These are phyloP conservation scores for Pseudocercospora macadamiae DNA, from an alignment of 2,329 filamentous ascomycete species.

Conservation along the genomic window DNA sequence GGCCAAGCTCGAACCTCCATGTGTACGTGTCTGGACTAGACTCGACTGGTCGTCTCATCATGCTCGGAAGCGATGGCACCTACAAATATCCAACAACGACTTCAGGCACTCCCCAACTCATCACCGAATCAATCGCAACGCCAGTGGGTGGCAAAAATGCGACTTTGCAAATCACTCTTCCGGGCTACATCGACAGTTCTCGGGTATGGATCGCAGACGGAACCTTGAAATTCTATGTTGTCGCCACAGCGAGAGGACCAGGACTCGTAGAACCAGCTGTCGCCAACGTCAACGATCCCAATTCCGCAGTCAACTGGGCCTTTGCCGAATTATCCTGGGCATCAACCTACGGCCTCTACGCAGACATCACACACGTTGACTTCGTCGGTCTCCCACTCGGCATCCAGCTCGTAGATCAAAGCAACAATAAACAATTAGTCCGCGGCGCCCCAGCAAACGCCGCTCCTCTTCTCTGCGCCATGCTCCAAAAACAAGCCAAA, in stretches of 20 bases:
- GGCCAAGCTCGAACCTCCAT: slow-evolving; percentile 41
- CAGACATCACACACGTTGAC: slow-evolving; percentile 43
- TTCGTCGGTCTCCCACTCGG: slow-evolving; percentile 51
- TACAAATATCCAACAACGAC: slow-evolving; percentile 48
- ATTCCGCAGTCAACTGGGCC: slow-evolving; percentile 46
- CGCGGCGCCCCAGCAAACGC: slow-evolving; percentile 63
- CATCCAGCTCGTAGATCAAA: slow-evolving; percentile 55
- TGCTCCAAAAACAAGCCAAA: slow-evolving; percentile 56
- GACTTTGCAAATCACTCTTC: slow-evolving; percentile 44
- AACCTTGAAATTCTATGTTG: slow-evolving; percentile 48
- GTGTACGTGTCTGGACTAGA: slow-evolving; percentile 53
- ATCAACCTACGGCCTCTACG: slow-evolving; percentile 48
- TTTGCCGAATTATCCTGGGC: slow-evolving; percentile 52
- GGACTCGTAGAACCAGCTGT: slow-evolving; percentile 55
- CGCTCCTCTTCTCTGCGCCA: slow-evolving; percentile 57
- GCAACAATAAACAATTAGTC: slow-evolving; percentile 49
- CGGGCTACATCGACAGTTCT: slow-evolving; percentile 46
- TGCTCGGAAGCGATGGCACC: slow-evolving; percentile 44
- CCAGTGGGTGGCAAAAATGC: slow-evolving; percentile 41
- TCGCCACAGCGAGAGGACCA: slow-evolving; percentile 39
- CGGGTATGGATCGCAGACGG: slow-evolving; percentile 53
- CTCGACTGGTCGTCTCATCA: slow-evolving; percentile 44
- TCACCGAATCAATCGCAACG: slow-evolving; percentile 46
- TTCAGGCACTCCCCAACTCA: slow-evolving; percentile 40
- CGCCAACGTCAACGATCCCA: slow-evolving; percentile 43